Evolutionary conservation across 805 yeast species (phyloP), one percentile per base, ranked within the genome.

Genomic region (Lipomyces spencermartinsiae): DNA sequence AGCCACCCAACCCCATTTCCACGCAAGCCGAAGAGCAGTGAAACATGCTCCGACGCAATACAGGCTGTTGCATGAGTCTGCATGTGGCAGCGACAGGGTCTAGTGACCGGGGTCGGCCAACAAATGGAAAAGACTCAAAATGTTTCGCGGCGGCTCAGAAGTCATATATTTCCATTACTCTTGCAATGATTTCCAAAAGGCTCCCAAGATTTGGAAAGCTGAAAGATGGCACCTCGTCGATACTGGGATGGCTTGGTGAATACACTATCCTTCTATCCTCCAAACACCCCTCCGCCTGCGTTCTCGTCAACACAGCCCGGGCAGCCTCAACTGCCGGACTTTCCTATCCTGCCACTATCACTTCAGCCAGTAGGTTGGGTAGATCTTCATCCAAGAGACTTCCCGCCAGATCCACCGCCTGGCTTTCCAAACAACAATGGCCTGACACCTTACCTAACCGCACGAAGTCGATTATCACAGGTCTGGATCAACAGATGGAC

Each of bases 401-500:
- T 37, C n/a, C 54, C 64, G 31, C 34, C 37, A 12, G 54, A 22
- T 29, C 72, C 73, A 6, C 68, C 72, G 9, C 62, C 67, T 1
- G 59, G 35, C 33, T 69, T 64, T 39, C 72, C 72, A 14, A 71
- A 64, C 57, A 61, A 57, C 16, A n/a, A 58, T 19, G 59, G 46
- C 3, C n/a, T 33, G 10, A 62, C 74, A 4, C 75, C 78, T 6
- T 77, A 76, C 37, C 25, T 78, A n/a, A 78, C 78, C 16, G 67
- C 76, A 1, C 60, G 68, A 19, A 80, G 78, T 1, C 66, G 80
- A n/a, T 62, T 79, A 1, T 73, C 79, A 0, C 82, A 79, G 61
- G 74, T 75, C 0, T 78, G 79, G 79, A 54, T 91, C 25, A 90
- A 92, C 74, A 84, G 86, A 66, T 86, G 85, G 74, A 84, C 96